A percentile compares a stretch with the other conserved stretches of the same genome.
These are phyloP conservation scores for Scedosporium boydii DNA, from an alignment of 2,329 filamentous ascomycete genomes.

Conservation along the genomic window DNA sequence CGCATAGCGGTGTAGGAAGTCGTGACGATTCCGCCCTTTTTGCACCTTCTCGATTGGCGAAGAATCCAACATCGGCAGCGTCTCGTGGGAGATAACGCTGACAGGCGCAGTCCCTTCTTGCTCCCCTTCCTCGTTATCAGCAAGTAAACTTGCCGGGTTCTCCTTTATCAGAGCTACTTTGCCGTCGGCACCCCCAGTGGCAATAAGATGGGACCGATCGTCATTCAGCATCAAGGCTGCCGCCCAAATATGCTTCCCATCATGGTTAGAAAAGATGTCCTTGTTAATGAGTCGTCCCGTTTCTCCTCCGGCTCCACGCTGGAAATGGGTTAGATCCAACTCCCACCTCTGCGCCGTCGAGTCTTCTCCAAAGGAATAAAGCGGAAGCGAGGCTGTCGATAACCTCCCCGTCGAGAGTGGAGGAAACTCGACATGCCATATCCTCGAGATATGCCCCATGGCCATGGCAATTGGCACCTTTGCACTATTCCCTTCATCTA, in stretches of 20 bases:
- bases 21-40: constrained; percentile 9
- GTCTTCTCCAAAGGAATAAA: constrained; percentile 82
- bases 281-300: constrained; percentile 21
- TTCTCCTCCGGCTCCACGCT: neutral
- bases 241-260: constrained; percentile 89
- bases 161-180: constrained; percentile 42
- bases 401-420: constrained; percentile 11
- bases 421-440: constrained; percentile 76
- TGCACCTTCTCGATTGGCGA: neutral
- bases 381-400: constrained; percentile 23
- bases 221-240: constrained; percentile 32
- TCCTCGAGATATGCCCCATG: constrained; percentile 82
- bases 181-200: constrained; percentile 81
- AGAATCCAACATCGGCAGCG: neutral
- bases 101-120: constrained; percentile 1
- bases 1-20: constrained; percentile 51
- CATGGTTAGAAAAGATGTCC: constrained; percentile 54
- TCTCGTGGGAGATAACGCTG: constrained; percentile 2
- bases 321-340: constrained; percentile 27
- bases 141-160: neutral
- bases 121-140: neutral
- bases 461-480: constrained; percentile 51
- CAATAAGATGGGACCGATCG: constrained; percentile 32
- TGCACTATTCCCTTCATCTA: neutral
- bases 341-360: constrained; percentile 67